Evolutionary conservation across 1,139 yeast species (phyloP), one percentile per base, ranked within the genome.

Genomic region (Geotrichum aggregatum): DNA sequence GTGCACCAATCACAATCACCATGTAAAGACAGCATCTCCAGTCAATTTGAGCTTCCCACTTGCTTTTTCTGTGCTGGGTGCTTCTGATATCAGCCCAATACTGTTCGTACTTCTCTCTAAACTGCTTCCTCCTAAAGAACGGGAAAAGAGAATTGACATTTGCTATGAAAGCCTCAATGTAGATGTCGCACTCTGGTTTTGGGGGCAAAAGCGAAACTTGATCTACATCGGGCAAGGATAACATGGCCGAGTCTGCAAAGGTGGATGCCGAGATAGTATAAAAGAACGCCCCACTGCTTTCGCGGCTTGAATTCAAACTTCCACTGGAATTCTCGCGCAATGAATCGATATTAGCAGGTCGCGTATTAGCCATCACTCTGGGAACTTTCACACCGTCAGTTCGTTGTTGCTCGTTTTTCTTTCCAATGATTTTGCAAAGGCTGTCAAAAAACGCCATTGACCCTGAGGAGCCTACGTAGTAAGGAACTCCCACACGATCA

Each of bases 401-500:
- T 5, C 26, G 14, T 16, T 18, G 30, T 19, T 39, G 34, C 28
- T 40, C 42, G 18, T 50, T 50, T 35, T 50, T 50, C 46, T 50
- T 50, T 31, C 52, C 49, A 36, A 53, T 53, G 19, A 53, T 47
- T 44, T 53, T 53, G 47, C 56, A 53, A 19, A 53, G 38, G 28
- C 56, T 51, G 38, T 53, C 54, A 31, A 53, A 53, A 41, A 53
- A 53, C 5, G 56, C 56, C 56, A 53, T 53, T n/a, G 56, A 53
- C 7, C 56, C 56, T 5, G 52, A 43, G 14, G 56, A 44, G 7
- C 56, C 56, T 3, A 48, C 56, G 31, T 53, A 53, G 34, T 53
- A 51, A 19, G 56, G 56, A 3, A 50, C 47, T 2, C 56, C 56
- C 1, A 49, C 51, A 14, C 54, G 50, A 44, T 53, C 56, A 26